Conservation (phyloP, 805 yeast species). For the Sugiyamaella qingdaonensis region DNA sequence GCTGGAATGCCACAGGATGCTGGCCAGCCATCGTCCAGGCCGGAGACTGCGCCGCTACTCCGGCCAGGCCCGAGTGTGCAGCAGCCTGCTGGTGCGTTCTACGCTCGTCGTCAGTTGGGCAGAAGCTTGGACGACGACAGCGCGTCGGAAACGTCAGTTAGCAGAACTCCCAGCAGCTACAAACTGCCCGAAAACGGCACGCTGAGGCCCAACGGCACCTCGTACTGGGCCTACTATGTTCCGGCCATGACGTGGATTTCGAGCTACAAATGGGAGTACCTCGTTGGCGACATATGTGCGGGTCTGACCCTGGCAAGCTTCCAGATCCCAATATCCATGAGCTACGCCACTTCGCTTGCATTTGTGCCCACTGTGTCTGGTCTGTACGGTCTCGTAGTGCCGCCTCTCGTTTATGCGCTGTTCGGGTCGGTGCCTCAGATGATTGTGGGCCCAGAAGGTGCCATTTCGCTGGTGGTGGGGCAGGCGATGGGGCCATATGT, state of each 20-base stretch:
- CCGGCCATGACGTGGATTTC: conserved; percentile 55
- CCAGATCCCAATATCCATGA: conserved; percentile 84
- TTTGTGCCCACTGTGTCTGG: conserved; percentile 81
- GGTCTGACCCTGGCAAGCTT: conserved; percentile 87
- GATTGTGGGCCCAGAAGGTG: conserved; percentile 91
- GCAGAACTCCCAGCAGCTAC: background rate
- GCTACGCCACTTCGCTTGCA: conserved; percentile 78
- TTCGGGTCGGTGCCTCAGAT: conserved; percentile 84
- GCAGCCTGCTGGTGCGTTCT: background rate
- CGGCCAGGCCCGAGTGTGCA: background rate
- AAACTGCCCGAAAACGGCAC: conserved; percentile 4
- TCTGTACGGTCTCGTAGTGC: conserved; percentile 66
- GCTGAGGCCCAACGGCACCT: conserved; percentile 10
- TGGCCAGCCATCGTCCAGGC: background rate
- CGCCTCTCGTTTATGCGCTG: conserved; percentile 72
- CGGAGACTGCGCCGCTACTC: background rate
- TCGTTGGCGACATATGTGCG: conserved; percentile 67
- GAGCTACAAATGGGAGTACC: conserved; percentile 35
- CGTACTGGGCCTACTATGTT: conserved; percentile 46
- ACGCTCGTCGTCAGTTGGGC: background rate
- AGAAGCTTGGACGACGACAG: background rate
- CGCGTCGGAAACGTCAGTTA: background rate
- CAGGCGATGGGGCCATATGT: conserved; percentile 62
- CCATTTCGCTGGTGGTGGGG: conserved; percentile 78
- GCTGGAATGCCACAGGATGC: background rate